Evolutionary conservation across 129 eudicot genomes (phyloP).

Genomic region (Erigeron canadensis): DNA sequence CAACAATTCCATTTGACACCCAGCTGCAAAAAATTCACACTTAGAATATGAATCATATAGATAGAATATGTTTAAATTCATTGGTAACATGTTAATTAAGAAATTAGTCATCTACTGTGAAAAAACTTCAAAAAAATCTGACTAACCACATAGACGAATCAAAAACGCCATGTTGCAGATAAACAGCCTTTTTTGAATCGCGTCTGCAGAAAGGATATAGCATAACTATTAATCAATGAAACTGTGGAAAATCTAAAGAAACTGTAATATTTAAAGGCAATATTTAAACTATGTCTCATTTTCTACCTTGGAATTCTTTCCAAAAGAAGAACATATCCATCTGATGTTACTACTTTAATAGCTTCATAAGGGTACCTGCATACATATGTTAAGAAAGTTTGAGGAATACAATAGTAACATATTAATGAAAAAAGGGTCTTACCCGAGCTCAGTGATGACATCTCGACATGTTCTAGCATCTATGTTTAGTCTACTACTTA

Average conservation of each 20-base stretch:
- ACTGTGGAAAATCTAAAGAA: neutral
- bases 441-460: constrained; percentile 96
- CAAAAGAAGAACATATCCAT: constrained; percentile 86
- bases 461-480: constrained; percentile 92
- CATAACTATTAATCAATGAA: constrained; percentile 10
- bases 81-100: too few species aligned
- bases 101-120: too few species aligned
- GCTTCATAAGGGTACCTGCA: constrained; percentile 96
- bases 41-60: neutral
- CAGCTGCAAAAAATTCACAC: constrained; percentile 42
- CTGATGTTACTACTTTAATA: constrained; percentile 76
- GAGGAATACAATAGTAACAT: neutral
- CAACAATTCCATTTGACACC: constrained; percentile 94
- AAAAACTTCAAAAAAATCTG: neutral
- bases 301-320: constrained; percentile 94
- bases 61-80: too few species aligned
- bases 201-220: constrained; percentile 45
- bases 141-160: constrained; percentile 98
- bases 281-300: neutral
- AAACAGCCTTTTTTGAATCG: constrained; percentile 79
- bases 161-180: constrained; percentile 88
- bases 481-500: constrained; percentile 54
- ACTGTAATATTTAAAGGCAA: neutral
- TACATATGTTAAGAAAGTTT: neutral
- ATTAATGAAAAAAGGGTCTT: constrained; percentile 15